A percentile compares a stretch with the other conserved stretches of the same genome.
Conservation (phyloP, 2,329 filamentous ascomycete genomes). For the Helicocarpus griseus region DNA sequence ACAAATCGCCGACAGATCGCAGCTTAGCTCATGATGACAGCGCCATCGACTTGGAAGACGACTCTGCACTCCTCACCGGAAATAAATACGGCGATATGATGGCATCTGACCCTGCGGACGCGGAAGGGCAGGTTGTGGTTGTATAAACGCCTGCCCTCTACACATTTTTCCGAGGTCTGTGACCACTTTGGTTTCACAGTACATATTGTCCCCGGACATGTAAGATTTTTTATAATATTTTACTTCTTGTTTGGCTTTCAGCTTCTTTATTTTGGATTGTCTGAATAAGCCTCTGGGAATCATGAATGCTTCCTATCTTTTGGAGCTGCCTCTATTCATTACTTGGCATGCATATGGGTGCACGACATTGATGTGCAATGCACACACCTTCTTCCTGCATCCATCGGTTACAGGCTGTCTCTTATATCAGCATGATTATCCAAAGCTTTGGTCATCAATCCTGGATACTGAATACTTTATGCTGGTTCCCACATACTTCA, state of each 20-base stretch:
- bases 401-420: background rate
- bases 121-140: constrained; percentile 37
- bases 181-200: background rate
- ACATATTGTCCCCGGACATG: background rate
- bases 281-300: background rate
- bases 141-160: constrained; percentile 22
- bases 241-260: background rate
- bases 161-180: constrained; percentile 5
- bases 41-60: constrained; percentile 56
- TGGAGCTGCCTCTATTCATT: too few species aligned
- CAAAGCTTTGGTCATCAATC: too few species aligned
- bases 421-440: background rate
- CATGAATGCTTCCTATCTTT: too few species aligned
- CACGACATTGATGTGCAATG: too few species aligned
- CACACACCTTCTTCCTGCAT: background rate
- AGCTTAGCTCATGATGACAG: constrained; percentile 54
- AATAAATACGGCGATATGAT: constrained; percentile 39
- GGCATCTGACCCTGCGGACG: constrained; percentile 36
- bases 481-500: background rate
- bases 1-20: background rate
- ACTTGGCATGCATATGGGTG: too few species aligned
- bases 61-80: constrained; percentile 32
- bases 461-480: background rate
- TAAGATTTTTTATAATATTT: background rate
- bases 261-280: background rate